A percentile compares a stretch with the other conserved stretches of the same genome.
phyloP scores from a whole-genome alignment of 306 rosid genomes.

The Psophocarpus tetragonolobus region DNA sequence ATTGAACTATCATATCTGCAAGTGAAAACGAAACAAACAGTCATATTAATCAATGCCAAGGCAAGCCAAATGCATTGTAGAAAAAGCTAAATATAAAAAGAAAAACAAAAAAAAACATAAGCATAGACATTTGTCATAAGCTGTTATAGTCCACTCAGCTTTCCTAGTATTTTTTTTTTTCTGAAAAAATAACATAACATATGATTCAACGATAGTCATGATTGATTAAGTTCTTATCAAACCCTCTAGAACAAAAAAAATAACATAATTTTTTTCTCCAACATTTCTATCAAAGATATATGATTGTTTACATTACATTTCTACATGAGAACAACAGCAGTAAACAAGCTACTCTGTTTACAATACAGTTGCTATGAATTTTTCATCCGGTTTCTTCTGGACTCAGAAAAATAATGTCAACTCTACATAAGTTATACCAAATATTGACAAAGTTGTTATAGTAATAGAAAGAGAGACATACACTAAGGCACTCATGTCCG shows the following conservation, averaged over 20 bases:
- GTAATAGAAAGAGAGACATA: conserved; percentile 52
- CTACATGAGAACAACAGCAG: not conserved
- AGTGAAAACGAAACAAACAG: conserved; percentile 23
- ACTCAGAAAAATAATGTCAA: not conserved
- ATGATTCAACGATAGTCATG: not conserved
- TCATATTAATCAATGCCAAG: conserved; percentile 10
- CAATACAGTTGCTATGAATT: conserved; percentile 2
- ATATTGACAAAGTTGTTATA: not conserved
- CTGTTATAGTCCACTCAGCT: not conserved
- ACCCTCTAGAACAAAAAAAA: not conserved
- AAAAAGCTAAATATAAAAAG: not conserved
- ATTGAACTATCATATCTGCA: conserved; percentile 77
- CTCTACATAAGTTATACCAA: not conserved
- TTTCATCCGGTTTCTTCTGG: conserved; percentile 6
- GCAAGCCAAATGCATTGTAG: not conserved
- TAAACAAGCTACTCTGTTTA: not conserved
- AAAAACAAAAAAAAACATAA: not conserved
- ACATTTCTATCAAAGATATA: not conserved
- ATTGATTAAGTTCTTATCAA: conserved; percentile 1
- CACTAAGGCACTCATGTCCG: conserved; percentile 99
- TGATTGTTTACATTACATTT: not conserved
- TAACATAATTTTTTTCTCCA: not conserved
- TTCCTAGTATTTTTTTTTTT: no score
- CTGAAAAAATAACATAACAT: no score
- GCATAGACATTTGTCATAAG: conserved; percentile 11